Evolutionary conservation across 2,329 filamentous ascomycete genomes (phyloP), one percentile per base, ranked within the genome.

Genomic region (Neopestalotiopsis clavispora): DNA sequence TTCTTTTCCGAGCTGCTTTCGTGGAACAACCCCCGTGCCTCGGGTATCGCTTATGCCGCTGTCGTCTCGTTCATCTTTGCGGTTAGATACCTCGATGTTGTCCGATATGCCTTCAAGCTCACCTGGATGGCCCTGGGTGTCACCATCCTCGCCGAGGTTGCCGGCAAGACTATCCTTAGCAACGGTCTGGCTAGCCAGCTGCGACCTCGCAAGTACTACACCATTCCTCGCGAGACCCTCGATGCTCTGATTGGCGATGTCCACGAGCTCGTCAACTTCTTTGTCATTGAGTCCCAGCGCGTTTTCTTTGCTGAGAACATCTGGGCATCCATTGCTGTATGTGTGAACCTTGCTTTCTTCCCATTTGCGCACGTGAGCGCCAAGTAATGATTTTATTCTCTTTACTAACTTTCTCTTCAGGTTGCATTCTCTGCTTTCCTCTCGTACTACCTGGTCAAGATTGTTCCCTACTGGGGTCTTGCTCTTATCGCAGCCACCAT

Each of bases 231-330:
- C 72, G 87, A 90, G 73, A 89, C 88, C 6, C 80, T 92, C 52
- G 88, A 92, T 74, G 78, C 81, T 68, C 73, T 90, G 72, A 86
- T 91, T 74, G 88, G 88, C 68, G 90, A 92, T 72, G 82, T 90
- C 56, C 87, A 91, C 75, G 90, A 92, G 80, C 85, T 92, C 69
- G 79, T 90, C 81, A 92, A 92, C 85, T 92, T 92, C 80, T 90
- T 92, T 74, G 84, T 91, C 70, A 91, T 92, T 68, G 91, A 92
- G 82, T 83, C 85, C 65, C 91, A 92, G 83, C 86, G 90, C 71
- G 87, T 92, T 72, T 76, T 92, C 68, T 92, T 90, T 72, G 90
- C 86, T 58, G 91, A 92, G 85, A 92, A 92, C 74, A 79, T 92
- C 69, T 80, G 82, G 71, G 86, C 84, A 68, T 92, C 90, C 28